These are phyloP conservation scores for Botryotinia globosa DNA, from an alignment of 2,329 filamentous ascomycete genomes.

Conservation along the genomic window DNA sequence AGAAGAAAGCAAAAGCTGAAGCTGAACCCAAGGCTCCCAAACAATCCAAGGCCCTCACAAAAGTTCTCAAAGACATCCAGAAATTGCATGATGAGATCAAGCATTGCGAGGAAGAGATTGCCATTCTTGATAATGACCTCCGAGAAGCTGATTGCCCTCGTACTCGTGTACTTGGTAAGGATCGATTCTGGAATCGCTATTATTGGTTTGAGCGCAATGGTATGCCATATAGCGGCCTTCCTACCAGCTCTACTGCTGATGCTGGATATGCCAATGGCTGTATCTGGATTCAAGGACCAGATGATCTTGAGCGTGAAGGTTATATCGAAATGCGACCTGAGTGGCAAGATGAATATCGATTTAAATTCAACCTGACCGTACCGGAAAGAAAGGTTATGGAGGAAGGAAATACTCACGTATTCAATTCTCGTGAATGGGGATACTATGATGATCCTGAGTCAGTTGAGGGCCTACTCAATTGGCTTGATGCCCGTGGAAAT, in stretches of 20 bases:
- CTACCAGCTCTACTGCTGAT: conserved; percentile 79
- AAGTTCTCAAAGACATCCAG: conserved; percentile 83
- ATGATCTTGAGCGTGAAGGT: conserved; percentile 79
- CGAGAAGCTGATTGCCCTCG: conserved; percentile 91
- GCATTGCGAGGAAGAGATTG: conserved; percentile 81
- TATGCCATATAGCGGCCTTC: conserved; percentile 90
- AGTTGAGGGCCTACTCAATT: conserved; percentile 75
- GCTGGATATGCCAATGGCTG: conserved; percentile 92
- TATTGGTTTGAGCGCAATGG: conserved; percentile 99
- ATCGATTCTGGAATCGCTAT: conserved; percentile 97
- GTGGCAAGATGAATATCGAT: conserved; percentile 70
- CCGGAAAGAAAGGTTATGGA: conserved; percentile 81
- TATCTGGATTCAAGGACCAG: conserved; percentile 94
- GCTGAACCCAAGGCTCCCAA: conserved; percentile 61
- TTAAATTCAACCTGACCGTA: conserved; percentile 77
- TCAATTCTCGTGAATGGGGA: conserved; percentile 79
- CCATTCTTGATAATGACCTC: conserved; percentile 82
- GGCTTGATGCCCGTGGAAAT: conserved; percentile 82
- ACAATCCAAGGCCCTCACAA: conserved; percentile 84
- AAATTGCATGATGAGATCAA: conserved; percentile 79
- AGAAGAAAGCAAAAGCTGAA: conserved; percentile 60
- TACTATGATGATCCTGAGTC: conserved; percentile 81
- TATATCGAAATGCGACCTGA: conserved; percentile 77
- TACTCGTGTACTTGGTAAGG: conserved; percentile 84
- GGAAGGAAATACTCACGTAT: conserved; percentile 78